Evolutionary conservation across 2,329 filamentous ascomycete genomes (phyloP).

Genomic region (Didymella exigua): DNA sequence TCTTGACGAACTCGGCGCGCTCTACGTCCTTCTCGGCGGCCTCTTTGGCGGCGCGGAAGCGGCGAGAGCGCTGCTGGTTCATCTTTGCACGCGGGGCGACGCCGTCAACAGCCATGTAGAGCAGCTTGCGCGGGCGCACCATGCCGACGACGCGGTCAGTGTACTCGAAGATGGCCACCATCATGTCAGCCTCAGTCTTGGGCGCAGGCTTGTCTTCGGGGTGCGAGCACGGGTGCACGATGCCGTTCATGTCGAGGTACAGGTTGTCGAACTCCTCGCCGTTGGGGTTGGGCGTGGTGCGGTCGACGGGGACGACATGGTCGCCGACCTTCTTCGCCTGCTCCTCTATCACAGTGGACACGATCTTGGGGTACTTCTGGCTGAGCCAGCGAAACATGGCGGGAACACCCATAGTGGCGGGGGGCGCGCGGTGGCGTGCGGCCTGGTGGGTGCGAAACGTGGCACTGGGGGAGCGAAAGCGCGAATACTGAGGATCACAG

Average conservation of each 20-base stretch:
- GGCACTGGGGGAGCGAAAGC: constrained; percentile 23
- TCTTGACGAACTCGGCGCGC: constrained; percentile 83
- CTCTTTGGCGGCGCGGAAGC: constrained; percentile 92
- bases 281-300: constrained; percentile 86
- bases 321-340: constrained; percentile 82
- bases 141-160: constrained; percentile 99
- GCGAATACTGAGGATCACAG: constrained; percentile 24
- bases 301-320: constrained; percentile 81
- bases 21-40: constrained; percentile 92
- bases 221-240: constrained; percentile 97
- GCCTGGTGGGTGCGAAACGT: constrained; percentile 2
- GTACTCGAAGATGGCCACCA: constrained; percentile 97
- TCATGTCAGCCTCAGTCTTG: constrained; percentile 97
- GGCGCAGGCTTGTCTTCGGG: constrained; percentile 91
- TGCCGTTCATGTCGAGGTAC: constrained; percentile 99
- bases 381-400: constrained; percentile 96
- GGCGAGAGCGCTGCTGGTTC: constrained; percentile 97
- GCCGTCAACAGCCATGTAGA: constrained; percentile 98
- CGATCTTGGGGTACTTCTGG: constrained; percentile 96
- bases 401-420: constrained; percentile 80
- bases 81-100: constrained; percentile 98
- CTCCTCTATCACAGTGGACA: constrained; percentile 88
- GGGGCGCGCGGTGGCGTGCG: constrained; percentile 26
- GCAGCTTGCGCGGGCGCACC: constrained; percentile 91
- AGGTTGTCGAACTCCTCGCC: constrained; percentile 98